A percentile compares a stretch with the other conserved stretches of the same genome.
These are phyloP conservation scores for Penicillium sp. DNA, from an alignment of 2,329 filamentous ascomycete species.

Conservation along the genomic window DNA sequence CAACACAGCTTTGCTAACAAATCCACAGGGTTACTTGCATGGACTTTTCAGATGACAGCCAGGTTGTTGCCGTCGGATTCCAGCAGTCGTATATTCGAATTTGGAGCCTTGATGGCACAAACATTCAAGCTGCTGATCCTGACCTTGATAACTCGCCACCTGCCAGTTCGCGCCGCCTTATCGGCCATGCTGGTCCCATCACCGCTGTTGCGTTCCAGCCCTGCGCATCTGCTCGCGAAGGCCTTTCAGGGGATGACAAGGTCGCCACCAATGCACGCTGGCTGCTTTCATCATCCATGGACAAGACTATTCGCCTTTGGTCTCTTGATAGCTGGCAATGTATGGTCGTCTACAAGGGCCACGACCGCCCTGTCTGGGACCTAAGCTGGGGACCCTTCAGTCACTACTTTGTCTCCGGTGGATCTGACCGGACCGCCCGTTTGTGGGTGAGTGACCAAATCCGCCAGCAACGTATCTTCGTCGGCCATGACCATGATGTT, in stretches of 20 bases:
- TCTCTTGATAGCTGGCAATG: constrained; percentile 90
- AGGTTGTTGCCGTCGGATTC: constrained; percentile 83
- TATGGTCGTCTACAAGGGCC: constrained; percentile 89
- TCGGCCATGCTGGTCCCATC: constrained; percentile 87
- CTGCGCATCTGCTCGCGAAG: constrained; percentile 54
- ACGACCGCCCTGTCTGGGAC: constrained; percentile 85
- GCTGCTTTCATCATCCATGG: constrained; percentile 81
- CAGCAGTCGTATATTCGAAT: constrained; percentile 94
- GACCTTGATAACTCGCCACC: constrained; percentile 61
- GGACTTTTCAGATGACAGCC: constrained; percentile 90
- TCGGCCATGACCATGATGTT: constrained; percentile 91
- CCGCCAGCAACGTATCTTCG: constrained; percentile 80
- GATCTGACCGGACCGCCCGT: constrained; percentile 85
- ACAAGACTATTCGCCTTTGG: constrained; percentile 89
- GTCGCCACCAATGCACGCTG: constrained; percentile 67
- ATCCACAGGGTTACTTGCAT: constrained; percentile 74
- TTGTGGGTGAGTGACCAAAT: constrained; percentile 93
- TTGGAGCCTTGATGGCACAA: constrained; percentile 85
- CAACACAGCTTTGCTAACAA: constrained; percentile 21
- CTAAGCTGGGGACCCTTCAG: constrained; percentile 88
- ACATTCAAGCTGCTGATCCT: constrained; percentile 67
- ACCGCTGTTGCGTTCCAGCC: constrained; percentile 89
- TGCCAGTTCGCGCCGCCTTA: constrained; percentile 70
- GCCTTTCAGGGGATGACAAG: constrained; percentile 35
- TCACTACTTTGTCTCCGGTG: constrained; percentile 88